Conservation (phyloP, 2,329 filamentous ascomycete species). For the Colletotrichum lentis region DNA sequence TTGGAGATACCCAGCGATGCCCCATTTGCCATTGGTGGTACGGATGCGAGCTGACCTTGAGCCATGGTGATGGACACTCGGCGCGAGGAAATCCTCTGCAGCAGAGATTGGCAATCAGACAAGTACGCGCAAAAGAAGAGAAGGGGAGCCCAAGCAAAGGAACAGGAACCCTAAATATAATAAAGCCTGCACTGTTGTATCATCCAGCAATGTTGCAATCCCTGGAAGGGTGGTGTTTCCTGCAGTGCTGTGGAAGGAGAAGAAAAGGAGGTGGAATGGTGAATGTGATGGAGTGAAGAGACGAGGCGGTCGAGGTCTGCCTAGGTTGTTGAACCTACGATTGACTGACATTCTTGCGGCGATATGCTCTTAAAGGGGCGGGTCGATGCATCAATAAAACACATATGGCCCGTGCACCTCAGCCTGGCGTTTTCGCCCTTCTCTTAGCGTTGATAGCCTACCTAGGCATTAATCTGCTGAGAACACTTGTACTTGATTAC, state of each 20-base stretch:
- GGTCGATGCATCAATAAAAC: conserved; percentile 7
- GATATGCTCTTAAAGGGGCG: conserved; percentile 8
- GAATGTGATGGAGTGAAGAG: conserved; percentile 1
- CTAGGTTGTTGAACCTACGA: neutral
- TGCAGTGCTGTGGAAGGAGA: conserved; percentile 15
- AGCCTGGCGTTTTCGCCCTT: neutral
- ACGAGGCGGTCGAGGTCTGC: neutral
- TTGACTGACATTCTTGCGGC: conserved; percentile 1
- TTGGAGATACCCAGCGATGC: conserved; percentile 47
- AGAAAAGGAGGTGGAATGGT: conserved; percentile 12
- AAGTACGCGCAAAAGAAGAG: conserved; percentile 23
- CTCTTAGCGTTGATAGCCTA: too few relatives aligned
- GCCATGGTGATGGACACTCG: conserved; percentile 31
- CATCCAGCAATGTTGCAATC: conserved; percentile 1
- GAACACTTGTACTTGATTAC: conserved; percentile 14
- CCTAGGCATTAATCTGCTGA: neutral
- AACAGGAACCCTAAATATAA: conserved; percentile 9
- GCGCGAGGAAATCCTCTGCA: conserved; percentile 9
- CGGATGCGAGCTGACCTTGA: conserved; percentile 33
- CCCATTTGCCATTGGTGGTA: conserved; percentile 40
- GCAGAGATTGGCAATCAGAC: conserved; percentile 17
- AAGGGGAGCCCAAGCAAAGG: conserved; percentile 13
- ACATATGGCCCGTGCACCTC: conserved; percentile 1
- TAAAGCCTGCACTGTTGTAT: conserved; percentile 11
- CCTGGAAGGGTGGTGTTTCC: neutral